A percentile compares a stretch with the other conserved stretches of the same genome.
Conservation (phyloP, 2,329 filamentous ascomycete genomes). For the Ophiostoma sp. region DNA sequence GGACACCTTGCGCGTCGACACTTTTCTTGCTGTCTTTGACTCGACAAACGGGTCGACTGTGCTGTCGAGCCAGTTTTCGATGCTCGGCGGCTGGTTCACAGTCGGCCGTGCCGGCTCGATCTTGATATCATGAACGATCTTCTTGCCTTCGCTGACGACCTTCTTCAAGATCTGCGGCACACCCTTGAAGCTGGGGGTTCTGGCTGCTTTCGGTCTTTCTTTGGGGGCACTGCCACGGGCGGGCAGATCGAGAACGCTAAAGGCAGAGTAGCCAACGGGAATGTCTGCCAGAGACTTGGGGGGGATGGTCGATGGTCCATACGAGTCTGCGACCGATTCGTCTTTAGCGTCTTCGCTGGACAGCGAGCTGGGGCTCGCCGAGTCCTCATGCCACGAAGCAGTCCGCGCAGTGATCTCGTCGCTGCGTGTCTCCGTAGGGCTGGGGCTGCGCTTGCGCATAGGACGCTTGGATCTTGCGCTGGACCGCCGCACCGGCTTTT, state of each 20-base stretch:
- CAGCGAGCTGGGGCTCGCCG: conserved; percentile 20
- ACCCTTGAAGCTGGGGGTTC: conserved; percentile 53
- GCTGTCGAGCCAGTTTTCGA: conserved; percentile 59
- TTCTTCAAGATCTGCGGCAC: conserved; percentile 61
- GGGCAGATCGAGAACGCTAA: conserved; percentile 57
- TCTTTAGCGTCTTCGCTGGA: conserved; percentile 20
- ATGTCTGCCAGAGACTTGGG: conserved; percentile 56
- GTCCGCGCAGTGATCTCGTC: conserved; percentile 28
- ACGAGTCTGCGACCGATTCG: conserved; percentile 35
- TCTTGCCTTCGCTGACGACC: conserved; percentile 58
- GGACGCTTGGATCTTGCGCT: conserved; percentile 19
- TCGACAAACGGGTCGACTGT: conserved; percentile 61
- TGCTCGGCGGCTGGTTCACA: conserved; percentile 55
- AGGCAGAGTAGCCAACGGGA: conserved; percentile 60
- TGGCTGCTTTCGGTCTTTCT: conserved; percentile 44
- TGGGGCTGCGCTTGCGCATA: conserved; percentile 30
- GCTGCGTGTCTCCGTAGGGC: conserved; percentile 33
- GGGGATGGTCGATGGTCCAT: conserved; percentile 39
- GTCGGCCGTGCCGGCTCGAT: conserved; percentile 50
- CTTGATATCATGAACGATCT: conserved; percentile 54
- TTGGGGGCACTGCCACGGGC: conserved; percentile 42
- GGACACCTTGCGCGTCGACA: conserved; percentile 28
- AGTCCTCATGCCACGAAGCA: conserved; percentile 32
- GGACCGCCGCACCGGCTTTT: conserved; percentile 23
- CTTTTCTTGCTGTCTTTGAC: conserved; percentile 20